Conservation (phyloP, 1,139 yeast genomes). For the Diutina scorzettiae region DNA sequence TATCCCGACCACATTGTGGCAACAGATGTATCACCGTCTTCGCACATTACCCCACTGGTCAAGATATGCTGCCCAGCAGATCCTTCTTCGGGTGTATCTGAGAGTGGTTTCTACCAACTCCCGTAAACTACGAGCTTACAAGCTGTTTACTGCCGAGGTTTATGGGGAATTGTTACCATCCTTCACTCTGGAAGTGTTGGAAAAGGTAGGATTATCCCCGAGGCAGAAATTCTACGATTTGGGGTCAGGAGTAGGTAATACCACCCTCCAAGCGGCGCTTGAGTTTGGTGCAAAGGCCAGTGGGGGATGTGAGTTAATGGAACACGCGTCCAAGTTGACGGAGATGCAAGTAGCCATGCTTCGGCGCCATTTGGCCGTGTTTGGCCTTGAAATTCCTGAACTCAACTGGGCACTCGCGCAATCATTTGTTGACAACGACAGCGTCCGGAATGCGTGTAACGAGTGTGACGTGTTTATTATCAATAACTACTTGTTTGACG, state of each 20-base stretch:
- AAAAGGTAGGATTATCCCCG: constrained; percentile 46
- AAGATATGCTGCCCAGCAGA: constrained; percentile 44
- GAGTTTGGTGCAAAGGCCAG: constrained; percentile 68
- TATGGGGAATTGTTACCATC: constrained; percentile 85
- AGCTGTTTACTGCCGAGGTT: constrained; percentile 82
- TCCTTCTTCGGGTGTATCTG: constrained; percentile 60
- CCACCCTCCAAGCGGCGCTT: constrained; percentile 79
- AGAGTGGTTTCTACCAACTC: constrained; percentile 73
- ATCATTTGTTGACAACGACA: constrained; percentile 36
- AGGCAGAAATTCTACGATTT: constrained; percentile 61
- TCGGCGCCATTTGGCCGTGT: constrained; percentile 40
- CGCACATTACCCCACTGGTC: neutral
- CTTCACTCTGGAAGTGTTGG: constrained; percentile 57
- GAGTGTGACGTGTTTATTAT: constrained; percentile 64
- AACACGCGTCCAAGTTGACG: constrained; percentile 64
- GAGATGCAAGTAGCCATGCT: constrained; percentile 48
- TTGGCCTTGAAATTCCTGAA: constrained; percentile 50
- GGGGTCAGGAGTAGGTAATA: constrained; percentile 93
- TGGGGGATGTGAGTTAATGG: constrained; percentile 88
- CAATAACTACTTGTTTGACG: constrained; percentile 77
- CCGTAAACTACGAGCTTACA: constrained; percentile 51
- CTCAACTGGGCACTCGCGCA: constrained; percentile 47
- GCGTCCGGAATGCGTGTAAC: constrained; percentile 41
- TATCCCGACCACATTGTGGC: neutral
- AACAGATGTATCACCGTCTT: neutral